Base-by-base conservation (phyloP, 306 rosid species). In the Hylodesmum podocarpum region DNA sequence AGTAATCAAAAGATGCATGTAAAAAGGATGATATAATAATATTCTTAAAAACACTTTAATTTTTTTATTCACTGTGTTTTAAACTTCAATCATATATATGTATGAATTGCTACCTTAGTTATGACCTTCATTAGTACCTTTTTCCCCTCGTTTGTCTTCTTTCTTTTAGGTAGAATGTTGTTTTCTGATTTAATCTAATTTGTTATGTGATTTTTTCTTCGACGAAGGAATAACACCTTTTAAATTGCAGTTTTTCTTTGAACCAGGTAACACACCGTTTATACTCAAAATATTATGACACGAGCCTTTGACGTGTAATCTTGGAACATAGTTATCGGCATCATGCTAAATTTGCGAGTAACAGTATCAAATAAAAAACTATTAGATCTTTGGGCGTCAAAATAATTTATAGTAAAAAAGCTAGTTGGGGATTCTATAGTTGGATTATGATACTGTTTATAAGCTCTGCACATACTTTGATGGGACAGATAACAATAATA, bases 121-220 rank as follows among this genome's bases (percentile, higher is more conserved):
- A 37, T 57, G 19, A 27, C 64, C 37, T 27, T 14, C 28, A 21
- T 27, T 28, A 28, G n/a, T 36, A 18, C 8, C 13, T 16, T 3
- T 62, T 62, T 57, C 64, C 27, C 21, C 4, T 11, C 18, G 19
- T 5, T 3, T 61, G 5, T 62, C 28, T 18, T 63, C 46, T 33
- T 75, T 44, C 5, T 21, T 41, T 5, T 29, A 63, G 70, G 63
- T 78, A 15, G 14, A 0, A 10, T 21, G 82, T 78, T 5, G 62
- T 78, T 78, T 69, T 78, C 82, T 57, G 37, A 68, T 54, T 54
- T 16, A 54, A 65, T 77, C 10, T 53, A 54, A 21, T 51, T 1
- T 15, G 39, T 43, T 33, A 44, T 33, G 25, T 19, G 47, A 33
- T 11, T 22, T 54, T 58, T 33, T 11, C 50, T 37, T 18, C 11